Base-by-base conservation (phyloP, 1,284 basidiomycete species). In the Sanghuangporus weigelae region DNA sequence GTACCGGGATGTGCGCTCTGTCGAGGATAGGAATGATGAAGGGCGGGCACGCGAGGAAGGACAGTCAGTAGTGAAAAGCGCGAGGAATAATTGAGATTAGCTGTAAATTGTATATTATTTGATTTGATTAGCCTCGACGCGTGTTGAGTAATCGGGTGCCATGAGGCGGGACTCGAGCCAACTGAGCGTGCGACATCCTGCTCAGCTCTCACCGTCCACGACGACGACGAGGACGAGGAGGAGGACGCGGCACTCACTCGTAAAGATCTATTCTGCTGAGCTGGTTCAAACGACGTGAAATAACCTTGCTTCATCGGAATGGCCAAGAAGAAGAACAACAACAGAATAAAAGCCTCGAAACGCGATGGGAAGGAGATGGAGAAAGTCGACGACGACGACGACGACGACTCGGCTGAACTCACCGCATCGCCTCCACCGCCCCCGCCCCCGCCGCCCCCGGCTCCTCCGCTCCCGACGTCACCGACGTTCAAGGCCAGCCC, bases 11-110 rank as follows among this genome's bases (percentile, higher is more conserved):
- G 10, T 59, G 10, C 26, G 44, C 3, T 44, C 44, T 8, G 56
- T 39, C 8, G 10, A 46, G 44, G 44, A 46, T n/a, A 16, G 40
- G 11, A 11, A 11, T n/a, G 44, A 46, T 46, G 44, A 46, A 56
- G 48, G 56, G 42, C 36, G 31, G 44, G 44, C 67, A 64, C 67
- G 19, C 11, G 39, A 44, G 49, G 46, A 63, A 63, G 38, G 50
- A 51, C 53, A 59, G 51, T 42, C 49, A 63, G 51, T 49, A 48
- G 26, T 21, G 48, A 46, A 11, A 16, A 46, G 14, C 16, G 44
- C 16, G 16, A 46, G 16, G 14, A n/a, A 46, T 7, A 3, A 42
- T 10, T 26, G 26, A 31, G 26, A 48, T 51, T 21, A n/a, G n/a
- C n/a, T n/a, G 39, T 40, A 40, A 40, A 40, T 40, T 40, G 7